Evolutionary conservation across 2,329 filamentous ascomycete genomes (phyloP).

Genomic region (Aciculosporium take): DNA sequence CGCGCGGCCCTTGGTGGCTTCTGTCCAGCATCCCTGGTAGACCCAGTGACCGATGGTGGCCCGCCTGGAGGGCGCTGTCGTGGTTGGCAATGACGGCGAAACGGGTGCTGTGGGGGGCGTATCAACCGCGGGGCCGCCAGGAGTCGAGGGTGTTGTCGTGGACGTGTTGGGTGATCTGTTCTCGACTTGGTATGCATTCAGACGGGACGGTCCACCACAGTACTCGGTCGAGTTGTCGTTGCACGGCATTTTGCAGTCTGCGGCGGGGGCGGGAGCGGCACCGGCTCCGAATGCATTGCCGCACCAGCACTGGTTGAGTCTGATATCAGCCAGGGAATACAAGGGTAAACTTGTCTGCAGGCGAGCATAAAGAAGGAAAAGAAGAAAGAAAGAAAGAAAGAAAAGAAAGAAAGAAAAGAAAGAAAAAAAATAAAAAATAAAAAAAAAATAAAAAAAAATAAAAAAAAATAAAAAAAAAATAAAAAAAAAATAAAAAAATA

Average conservation of each 20-base stretch:
- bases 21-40: constrained; percentile 24
- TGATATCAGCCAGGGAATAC: not conserved
- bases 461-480: not conserved
- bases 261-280: constrained; percentile 15
- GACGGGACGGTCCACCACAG: constrained; percentile 20
- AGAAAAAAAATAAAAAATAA: not conserved
- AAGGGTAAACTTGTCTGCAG: not conserved
- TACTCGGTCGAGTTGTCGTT: constrained; percentile 22
- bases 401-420: not conserved
- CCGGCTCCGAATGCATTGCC: constrained; percentile 17
- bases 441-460: not conserved
- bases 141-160: constrained; percentile 5
- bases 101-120: constrained; percentile 1
- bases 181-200: constrained; percentile 22
- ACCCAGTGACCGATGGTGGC: constrained; percentile 15
- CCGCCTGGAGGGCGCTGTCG: constrained; percentile 14
- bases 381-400: not conserved
- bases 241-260: constrained; percentile 22
- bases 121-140: not conserved
- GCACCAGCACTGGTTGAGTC: constrained; percentile 25
- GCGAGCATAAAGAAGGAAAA: not conserved
- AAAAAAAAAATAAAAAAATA: not conserved
- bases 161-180: constrained; percentile 13
- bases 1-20: constrained; percentile 18
- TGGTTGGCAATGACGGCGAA: constrained; percentile 4